Percentiles rank a stretch among this genome's conserved stretches.
Evolutionary conservation across 1,284 basidiomycete species (phyloP).

Genomic region (Mycosarcoma maydis): DNA sequence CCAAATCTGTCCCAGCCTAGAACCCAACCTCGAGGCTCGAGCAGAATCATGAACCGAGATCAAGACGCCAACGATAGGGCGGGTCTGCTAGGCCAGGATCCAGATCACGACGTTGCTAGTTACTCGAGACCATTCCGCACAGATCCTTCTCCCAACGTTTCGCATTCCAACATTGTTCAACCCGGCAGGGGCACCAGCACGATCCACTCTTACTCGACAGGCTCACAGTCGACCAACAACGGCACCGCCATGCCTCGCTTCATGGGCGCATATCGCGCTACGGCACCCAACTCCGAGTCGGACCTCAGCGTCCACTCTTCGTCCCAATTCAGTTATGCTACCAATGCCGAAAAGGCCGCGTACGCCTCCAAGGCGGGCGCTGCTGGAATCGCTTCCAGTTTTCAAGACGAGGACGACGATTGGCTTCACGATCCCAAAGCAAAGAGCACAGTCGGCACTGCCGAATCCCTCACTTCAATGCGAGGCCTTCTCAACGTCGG

Average conservation of each 20-base stretch:
- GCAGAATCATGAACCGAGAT: slow-evolving; percentile 8
- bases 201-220: slow-evolving; percentile 19
- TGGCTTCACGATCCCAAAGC: slow-evolving; percentile 27
- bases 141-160: slow-evolving; percentile 14
- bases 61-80: slow-evolving; percentile 1
- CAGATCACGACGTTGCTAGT: slow-evolving; percentile 5
- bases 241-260: slow-evolving; percentile 9
- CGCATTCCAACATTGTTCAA: slow-evolving; percentile 22
- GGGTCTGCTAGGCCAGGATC: not conserved
- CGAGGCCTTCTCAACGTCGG: slow-evolving; percentile 54
- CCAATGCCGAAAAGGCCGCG: slow-evolving; percentile 6
- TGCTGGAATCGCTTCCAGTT: not conserved
- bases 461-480: slow-evolving; percentile 7
- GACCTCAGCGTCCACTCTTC: slow-evolving; percentile 17
- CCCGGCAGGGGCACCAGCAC: slow-evolving; percentile 19
- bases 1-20: not conserved
- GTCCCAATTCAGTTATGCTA: slow-evolving; percentile 12
- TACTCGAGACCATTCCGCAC: slow-evolving; percentile 19
- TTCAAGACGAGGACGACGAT: slow-evolving; percentile 22
- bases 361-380: not conserved
- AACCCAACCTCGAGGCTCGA: not conserved
- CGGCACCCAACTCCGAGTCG: slow-evolving; percentile 1
- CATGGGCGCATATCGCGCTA: slow-evolving; percentile 1
- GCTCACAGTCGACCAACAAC: slow-evolving; percentile 14
- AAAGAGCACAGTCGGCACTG: not conserved